These are phyloP conservation scores for Salicornia ramosissima DNA, from an alignment of 148 eudicot genomes.

Conservation along the genomic window DNA sequence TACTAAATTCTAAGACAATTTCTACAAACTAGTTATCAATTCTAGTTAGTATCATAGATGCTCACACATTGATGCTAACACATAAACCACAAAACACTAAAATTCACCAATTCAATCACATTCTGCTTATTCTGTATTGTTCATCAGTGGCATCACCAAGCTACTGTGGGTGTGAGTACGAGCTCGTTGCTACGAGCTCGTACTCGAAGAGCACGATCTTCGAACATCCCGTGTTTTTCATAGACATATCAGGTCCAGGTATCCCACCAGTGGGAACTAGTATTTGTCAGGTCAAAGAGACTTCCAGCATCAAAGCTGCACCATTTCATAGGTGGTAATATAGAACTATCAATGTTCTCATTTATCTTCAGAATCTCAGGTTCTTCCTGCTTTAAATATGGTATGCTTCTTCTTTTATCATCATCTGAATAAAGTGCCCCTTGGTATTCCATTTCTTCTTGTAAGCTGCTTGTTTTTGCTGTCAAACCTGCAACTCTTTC, in stretches of 20 bases:
- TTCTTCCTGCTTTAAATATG: conserved; percentile 30
- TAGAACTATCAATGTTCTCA: conserved; percentile 30
- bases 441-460: conserved; percentile 25
- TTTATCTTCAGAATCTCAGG: conserved; percentile 23
- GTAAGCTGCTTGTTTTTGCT: conserved; percentile 24
- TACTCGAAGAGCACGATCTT: neutral
- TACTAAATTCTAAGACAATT: conserved; percentile 12
- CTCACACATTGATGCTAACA: conserved; percentile 21
- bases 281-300: conserved; percentile 36
- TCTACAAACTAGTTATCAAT: conserved; percentile 15
- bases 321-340: conserved; percentile 38
- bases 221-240: neutral
- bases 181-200: neutral
- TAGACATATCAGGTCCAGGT: conserved; percentile 31
- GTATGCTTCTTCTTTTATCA: conserved; percentile 31
- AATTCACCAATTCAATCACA: conserved; percentile 9
- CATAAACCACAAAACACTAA: conserved; percentile 13
- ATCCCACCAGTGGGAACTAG: conserved; percentile 61
- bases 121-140: conserved; percentile 7
- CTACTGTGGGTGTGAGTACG: neutral
- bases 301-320: conserved; percentile 36
- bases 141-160: conserved; percentile 19
- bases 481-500: conserved; percentile 20
- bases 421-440: conserved; percentile 33
- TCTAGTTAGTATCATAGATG: conserved; percentile 17